Base-by-base conservation (phyloP, 2,329 filamentous ascomycete genomes). In the Colletotrichum graminicola region DNA sequence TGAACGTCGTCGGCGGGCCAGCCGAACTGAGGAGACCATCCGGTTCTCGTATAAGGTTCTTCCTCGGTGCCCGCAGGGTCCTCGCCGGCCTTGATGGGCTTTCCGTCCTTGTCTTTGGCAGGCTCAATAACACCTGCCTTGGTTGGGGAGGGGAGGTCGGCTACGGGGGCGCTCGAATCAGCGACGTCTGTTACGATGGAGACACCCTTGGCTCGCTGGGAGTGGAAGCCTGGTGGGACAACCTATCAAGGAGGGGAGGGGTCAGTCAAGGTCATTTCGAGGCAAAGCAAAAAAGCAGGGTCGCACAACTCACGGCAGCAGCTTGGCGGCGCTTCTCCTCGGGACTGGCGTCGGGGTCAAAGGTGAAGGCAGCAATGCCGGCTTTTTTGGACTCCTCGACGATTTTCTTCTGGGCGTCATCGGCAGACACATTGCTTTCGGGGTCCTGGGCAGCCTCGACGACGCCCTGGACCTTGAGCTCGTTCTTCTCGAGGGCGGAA, bases 1-100 rank as follows among this genome's bases (percentile, higher is more conserved):
- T 83, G 82, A 52, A 85, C 80, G 51, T 86, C 84, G 52, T 91
- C 87, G n/a, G 78, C 80, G 2, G 89, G 89, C 84, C 90, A 90
- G 75, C 94, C 94, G 79, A 98, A 94, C 74, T 90, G 90, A 51
- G 96, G 96, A 18, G 93, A 91, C 96, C 96, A 98, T 62, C 96
- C 96, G 7, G 94, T 94, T 26, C 82, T 80, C 45, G 81, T 80
- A 75, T 78, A 85, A 1, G 80, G 80, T 14, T 77, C 74, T 71
- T 84, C 88, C 78, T 88, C 85, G 64, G 89, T 86, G 73, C 88
- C 88, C 71, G 87, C 85, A 49, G 86, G 84, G 63, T 86, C 82
- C 32, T 82, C 81, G 67, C 84, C 90, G 75, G 88, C 87, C 51
- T 80, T 76, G 72, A 86, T 80, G 3, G 82, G 77, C 39, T 87